Conservation (phyloP, 2,329 filamentous ascomycete genomes). For the Capronia epimyces region DNA sequence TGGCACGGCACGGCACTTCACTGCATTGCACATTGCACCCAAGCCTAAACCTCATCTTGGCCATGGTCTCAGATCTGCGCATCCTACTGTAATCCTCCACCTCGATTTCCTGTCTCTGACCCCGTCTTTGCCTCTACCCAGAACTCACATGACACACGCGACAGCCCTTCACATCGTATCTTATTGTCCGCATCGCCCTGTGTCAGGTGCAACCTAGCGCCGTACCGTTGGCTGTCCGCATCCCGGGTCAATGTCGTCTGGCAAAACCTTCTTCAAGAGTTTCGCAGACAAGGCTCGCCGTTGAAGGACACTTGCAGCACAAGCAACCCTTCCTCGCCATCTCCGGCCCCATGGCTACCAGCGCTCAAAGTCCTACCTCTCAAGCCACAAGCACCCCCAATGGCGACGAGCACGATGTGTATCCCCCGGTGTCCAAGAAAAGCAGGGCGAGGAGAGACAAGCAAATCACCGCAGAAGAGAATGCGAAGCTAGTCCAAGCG, state of each 20-base stretch:
- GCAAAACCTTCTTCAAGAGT: conserved; percentile 5
- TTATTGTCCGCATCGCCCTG: neutral
- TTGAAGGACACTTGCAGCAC: conserved; percentile 4
- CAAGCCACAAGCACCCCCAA: conserved; percentile 37
- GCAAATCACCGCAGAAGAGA: conserved; percentile 75
- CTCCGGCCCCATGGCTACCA: conserved; percentile 19
- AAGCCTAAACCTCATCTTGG: too few species aligned
- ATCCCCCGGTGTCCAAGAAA: conserved; percentile 56
- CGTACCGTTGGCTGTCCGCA: conserved; percentile 7
- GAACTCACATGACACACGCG: conserved; percentile 1
- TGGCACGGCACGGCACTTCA: too few species aligned
- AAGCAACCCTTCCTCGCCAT: neutral
- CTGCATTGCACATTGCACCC: too few species aligned
- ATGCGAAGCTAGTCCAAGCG: conserved; percentile 82
- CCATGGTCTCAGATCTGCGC: conserved; percentile 15
- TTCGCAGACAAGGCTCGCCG: conserved; percentile 3
- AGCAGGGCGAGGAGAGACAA: conserved; percentile 69
- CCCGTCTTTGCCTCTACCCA: neutral
- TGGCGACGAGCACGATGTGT: conserved; percentile 40
- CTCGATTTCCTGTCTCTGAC: neutral
- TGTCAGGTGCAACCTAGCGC: conserved; percentile 1
- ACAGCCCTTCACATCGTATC: neutral
- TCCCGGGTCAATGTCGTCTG: conserved; percentile 2
- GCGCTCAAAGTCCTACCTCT: conserved; percentile 29
- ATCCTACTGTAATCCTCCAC: conserved; percentile 4